Evolutionary conservation across 148 eudicot genomes (phyloP), one percentile per base, ranked within the genome.

Genomic region (Silene latifolia): DNA sequence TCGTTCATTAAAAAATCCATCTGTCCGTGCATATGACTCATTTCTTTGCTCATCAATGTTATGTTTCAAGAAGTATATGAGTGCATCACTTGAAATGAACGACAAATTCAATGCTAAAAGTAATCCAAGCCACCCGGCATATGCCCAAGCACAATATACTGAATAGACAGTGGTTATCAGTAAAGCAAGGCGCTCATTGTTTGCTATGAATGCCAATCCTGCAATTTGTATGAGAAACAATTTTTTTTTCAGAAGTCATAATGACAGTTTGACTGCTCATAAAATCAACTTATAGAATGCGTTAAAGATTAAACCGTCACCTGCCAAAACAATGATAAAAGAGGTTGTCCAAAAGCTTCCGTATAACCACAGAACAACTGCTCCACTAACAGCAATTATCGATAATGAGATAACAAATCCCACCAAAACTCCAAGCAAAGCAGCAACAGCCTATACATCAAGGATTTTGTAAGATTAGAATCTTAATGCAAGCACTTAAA

Each of bases 61-160:
- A 79, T 83, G 87, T 81, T 86, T 87, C 81, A 91, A 79, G 75
- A 91, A 83, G 85, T 69, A 90, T 77, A 89, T 70, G 63, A 91
- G 87, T 24, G 74, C 91, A 83, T 94, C 98, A 80, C 93, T 92
- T 57, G 97, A 94, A 66, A 94, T 75, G 79, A 94, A 94, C 67
- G 98, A 90, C 42, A 94, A 79, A 80, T 90, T 94, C 76, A 94
- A 80, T 42, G 87, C 89, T 70, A 89, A 69, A 56, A 89, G 75
- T 58, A 90, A 72, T 20, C 97, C 91, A 74, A 90, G 81, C 97
- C 96, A 96, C 72, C 99, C 99, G 76, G 84, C 90, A 81, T 89
- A 87, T 46, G 78, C 74, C 91, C 92, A 90, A 48, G 89, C 98
- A 86, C 91, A 90, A 78, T 92, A 92, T 71, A 89, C 66, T 56